These are phyloP conservation scores for Endocalyx cinctus DNA, from an alignment of 2,329 filamentous ascomycete genomes.

Conservation along the genomic window DNA sequence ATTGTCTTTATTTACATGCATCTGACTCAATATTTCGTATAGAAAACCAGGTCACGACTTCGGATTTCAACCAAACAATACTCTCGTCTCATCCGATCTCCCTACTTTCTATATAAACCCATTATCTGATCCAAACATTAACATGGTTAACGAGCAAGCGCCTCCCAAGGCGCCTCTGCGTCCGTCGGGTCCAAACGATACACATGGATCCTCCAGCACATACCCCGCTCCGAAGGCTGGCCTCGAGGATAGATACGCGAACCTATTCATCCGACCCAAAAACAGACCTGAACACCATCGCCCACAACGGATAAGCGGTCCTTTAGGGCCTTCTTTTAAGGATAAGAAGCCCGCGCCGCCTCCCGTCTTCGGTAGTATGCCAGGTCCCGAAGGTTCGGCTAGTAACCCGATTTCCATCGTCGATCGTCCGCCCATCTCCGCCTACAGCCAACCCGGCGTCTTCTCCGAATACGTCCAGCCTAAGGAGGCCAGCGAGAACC, in stretches of 20 bases:
- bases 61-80: slow-evolving; percentile 28
- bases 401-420: slow-evolving; percentile 25
- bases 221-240: slow-evolving; percentile 15
- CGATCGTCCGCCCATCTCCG: slow-evolving; percentile 20
- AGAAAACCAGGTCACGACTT: slow-evolving; percentile 29
- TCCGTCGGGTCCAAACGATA: slow-evolving; percentile 30
- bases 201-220: slow-evolving; percentile 10
- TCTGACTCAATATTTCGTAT: slow-evolving; percentile 5
- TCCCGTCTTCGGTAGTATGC: slow-evolving; percentile 44
- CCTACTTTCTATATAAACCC: slow-evolving; percentile 14
- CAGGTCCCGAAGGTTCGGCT: slow-evolving; percentile 20
- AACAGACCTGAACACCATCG: slow-evolving; percentile 55
- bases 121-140: slow-evolving; percentile 1
- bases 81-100: slow-evolving; percentile 18
- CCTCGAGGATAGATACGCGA: slow-evolving; percentile 51
- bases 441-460: slow-evolving; percentile 36
- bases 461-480: slow-evolving; percentile 63
- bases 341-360: slow-evolving; percentile 43
- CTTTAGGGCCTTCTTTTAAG: slow-evolving; percentile 41
- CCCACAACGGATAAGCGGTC: slow-evolving; percentile 42
- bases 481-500: slow-evolving; percentile 65
- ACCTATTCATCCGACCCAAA: slow-evolving; percentile 50
- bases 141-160: slow-evolving; percentile 45
- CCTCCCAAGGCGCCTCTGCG: slow-evolving; percentile 40
- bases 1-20: too few species aligned